Conservation (phyloP, 2,329 filamentous ascomycete genomes). For the Acrocalymma vagum region DNA sequence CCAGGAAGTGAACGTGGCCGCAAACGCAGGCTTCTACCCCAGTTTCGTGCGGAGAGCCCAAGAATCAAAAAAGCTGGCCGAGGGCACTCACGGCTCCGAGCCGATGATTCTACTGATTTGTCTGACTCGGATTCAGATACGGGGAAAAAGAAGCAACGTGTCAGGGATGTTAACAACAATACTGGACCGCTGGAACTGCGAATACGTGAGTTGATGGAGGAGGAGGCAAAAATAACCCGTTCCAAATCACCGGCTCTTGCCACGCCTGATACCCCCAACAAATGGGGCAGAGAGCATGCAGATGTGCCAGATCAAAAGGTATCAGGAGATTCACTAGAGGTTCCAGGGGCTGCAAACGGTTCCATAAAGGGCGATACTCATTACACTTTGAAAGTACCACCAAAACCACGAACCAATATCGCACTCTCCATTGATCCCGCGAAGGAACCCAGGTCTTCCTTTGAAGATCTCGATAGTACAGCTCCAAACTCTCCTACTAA, state of each 20-base stretch:
- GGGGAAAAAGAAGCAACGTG: constrained; percentile 60
- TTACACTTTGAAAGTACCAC: constrained; percentile 27
- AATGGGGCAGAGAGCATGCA: constrained; percentile 41
- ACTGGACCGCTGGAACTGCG: constrained; percentile 57
- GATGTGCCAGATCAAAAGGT: constrained; percentile 25
- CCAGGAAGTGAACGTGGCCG: constrained; percentile 46
- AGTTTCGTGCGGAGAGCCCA: constrained; percentile 43
- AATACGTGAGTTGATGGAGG: constrained; percentile 53
- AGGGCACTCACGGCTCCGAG: constrained; percentile 35
- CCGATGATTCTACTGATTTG: constrained; percentile 37
- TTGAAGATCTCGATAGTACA: constrained; percentile 48
- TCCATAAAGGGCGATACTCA: constrained; percentile 25
- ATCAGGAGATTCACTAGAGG: constrained; percentile 34
- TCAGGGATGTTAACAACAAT: constrained; percentile 52
- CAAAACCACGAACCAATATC: constrained; percentile 23
- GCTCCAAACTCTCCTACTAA: constrained; percentile 48
- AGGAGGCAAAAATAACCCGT: constrained; percentile 49
- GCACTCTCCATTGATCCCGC: constrained; percentile 28
- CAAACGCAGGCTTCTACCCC: constrained; percentile 41
- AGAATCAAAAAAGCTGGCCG: constrained; percentile 39
- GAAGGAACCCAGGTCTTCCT: constrained; percentile 47
- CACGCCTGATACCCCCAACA: constrained; percentile 54
- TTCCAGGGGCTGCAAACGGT: constrained; percentile 27
- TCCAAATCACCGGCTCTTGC: constrained; percentile 45
- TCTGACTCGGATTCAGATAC: constrained; percentile 57